phyloP scores from a whole-genome alignment of 495 filamentous ascomycete species.

The Penicillium nucicola region DNA sequence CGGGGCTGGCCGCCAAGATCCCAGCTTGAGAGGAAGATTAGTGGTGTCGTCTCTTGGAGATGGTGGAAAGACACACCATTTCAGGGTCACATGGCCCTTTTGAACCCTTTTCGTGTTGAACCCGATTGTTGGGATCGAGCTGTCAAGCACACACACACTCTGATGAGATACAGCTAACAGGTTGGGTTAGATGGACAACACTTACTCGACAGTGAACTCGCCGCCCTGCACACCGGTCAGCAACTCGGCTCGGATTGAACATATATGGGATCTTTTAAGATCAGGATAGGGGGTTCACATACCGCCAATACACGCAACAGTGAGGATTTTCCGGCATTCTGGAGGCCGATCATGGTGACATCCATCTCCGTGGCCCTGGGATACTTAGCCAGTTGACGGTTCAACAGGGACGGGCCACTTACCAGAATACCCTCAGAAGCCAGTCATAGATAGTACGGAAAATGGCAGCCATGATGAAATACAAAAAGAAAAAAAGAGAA shows the following conservation, averaged over 20 bases:
- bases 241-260: conserved; percentile 1
- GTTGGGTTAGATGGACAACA: conserved; percentile 23
- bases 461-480: conserved; percentile 71
- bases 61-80: conserved; percentile 62
- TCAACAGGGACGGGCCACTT: conserved; percentile 56
- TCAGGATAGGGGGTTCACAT: conserved; percentile 37
- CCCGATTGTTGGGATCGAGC: conserved; percentile 96
- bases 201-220: conserved; percentile 99
- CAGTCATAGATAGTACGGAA: conserved; percentile 97
- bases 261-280: background rate
- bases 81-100: conserved; percentile 96
- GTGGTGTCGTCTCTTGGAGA: conserved; percentile 1
- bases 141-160: conserved; percentile 48
- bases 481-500: background rate
- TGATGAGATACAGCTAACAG: background rate
- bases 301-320: conserved; percentile 91
- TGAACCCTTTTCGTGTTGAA: conserved; percentile 99
- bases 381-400: conserved; percentile 18
- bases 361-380: conserved; percentile 97
- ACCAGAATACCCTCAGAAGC: conserved; percentile 98
- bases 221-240: conserved; percentile 66
- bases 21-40: conserved; percentile 57
- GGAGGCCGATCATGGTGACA: conserved; percentile 97
- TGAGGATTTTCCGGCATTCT: conserved; percentile 98
- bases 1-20: conserved; percentile 96